Conservation (phyloP, 331 rosid species). For the Ulmus americana region DNA sequence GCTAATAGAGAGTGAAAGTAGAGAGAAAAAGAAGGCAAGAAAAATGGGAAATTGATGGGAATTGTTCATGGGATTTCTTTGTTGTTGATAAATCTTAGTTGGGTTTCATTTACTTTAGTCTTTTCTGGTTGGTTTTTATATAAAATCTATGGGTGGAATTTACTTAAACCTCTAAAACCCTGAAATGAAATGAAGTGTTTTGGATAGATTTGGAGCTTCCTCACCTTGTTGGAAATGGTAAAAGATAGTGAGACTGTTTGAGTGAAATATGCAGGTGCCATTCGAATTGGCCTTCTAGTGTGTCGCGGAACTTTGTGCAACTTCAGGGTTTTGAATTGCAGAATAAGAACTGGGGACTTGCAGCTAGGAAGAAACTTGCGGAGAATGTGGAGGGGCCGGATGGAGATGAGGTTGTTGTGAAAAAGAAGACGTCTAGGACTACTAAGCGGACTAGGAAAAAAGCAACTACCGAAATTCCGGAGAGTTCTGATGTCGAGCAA, state of each 20-base stretch:
- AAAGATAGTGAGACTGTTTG: conserved; percentile 19
- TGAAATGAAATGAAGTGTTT: conserved; percentile 4
- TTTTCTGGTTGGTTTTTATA: background rate
- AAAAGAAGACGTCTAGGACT: conserved; percentile 48
- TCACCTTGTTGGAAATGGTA: conserved; percentile 11
- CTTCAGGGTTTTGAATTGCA: conserved; percentile 38
- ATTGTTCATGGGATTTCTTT: background rate
- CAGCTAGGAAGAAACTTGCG: conserved; percentile 58
- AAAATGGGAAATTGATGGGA: too few species aligned
- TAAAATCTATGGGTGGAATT: conserved; percentile 11
- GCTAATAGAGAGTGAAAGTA: too few species aligned
- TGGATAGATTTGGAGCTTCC: background rate
- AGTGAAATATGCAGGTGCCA: conserved; percentile 48
- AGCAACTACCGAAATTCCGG: conserved; percentile 26
- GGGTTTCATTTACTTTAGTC: background rate
- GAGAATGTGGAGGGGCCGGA: conserved; percentile 31
- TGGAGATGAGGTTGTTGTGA: conserved; percentile 48
- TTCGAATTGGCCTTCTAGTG: conserved; percentile 32
- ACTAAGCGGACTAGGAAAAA: conserved; percentile 52
- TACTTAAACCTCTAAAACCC: conserved; percentile 17
- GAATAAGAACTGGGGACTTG: conserved; percentile 43
- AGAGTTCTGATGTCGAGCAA: conserved; percentile 28
- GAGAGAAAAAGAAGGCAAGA: too few species aligned
- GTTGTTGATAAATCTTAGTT: background rate
- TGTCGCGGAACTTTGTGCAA: conserved; percentile 37